phyloP scores from a whole-genome alignment of 345 rosid species.

The Populus alba region DNA sequence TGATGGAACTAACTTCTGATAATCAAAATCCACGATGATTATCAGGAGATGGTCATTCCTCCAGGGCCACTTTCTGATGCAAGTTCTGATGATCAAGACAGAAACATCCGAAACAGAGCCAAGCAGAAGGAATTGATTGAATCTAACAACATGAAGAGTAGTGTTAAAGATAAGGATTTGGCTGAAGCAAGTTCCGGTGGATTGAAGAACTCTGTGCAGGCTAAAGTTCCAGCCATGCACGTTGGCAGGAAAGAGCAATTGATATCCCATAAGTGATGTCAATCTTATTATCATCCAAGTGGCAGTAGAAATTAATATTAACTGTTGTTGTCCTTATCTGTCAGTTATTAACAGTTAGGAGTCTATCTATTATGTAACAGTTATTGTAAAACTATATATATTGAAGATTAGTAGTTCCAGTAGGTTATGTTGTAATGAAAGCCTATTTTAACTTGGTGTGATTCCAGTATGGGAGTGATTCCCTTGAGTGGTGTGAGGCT shows the following conservation, averaged over 20 bases:
- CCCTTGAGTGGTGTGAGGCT: neutral
- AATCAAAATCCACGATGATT: neutral
- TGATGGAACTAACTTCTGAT: neutral
- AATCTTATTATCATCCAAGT: neutral
- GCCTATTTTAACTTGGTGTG: neutral
- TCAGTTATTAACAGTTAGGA: neutral
- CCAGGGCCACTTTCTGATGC: neutral
- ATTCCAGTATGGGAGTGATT: neutral
- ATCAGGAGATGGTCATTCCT: neutral
- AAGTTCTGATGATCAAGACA: too few species aligned
- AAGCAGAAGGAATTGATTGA: neutral
- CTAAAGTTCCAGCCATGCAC: neutral
- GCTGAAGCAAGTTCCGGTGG: neutral
- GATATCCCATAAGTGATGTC: neutral
- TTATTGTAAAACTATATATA: neutral
- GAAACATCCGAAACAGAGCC: neutral
- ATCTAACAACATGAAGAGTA: neutral
- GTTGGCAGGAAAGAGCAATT: neutral
- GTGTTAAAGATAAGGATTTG: too few species aligned
- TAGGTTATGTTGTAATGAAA: neutral
- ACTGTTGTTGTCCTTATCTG: neutral
- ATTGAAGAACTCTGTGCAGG: neutral
- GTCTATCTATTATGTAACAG: neutral
- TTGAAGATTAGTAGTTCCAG: neutral
- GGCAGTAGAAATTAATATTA: neutral